phyloP scores from a whole-genome alignment of 2,329 filamentous ascomycete species.

The Dactylellina cionopaga region DNA sequence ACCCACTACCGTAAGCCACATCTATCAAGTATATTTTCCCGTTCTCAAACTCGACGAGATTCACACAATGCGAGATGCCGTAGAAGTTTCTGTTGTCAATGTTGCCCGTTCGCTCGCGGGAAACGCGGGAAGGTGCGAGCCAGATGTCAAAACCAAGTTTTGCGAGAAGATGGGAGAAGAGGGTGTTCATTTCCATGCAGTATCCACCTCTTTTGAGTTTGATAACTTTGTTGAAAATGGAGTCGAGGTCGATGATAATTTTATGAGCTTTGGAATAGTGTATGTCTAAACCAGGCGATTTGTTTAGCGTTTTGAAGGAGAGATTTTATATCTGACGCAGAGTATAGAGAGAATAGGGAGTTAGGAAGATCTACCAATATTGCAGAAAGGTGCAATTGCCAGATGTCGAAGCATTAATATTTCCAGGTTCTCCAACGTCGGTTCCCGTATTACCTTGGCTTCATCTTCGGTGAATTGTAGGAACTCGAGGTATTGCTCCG shows the following conservation, averaged over 20 bases:
- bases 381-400: conserved; percentile 20
- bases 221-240: conserved; percentile 43
- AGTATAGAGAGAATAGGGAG: too few species aligned
- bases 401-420: conserved; percentile 32
- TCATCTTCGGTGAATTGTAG: conserved; percentile 32
- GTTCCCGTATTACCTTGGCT: conserved; percentile 1
- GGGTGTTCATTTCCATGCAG: conserved; percentile 41
- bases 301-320: too few species aligned
- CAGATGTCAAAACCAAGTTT: conserved; percentile 32
- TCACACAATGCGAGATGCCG: conserved; percentile 31
- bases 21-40: conserved; percentile 27
- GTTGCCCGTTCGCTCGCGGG: background rate
- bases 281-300: conserved; percentile 25
- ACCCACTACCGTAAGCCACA: conserved; percentile 15
- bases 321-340: too few species aligned
- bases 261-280: conserved; percentile 28
- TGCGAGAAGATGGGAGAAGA: conserved; percentile 36
- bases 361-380: conserved; percentile 16
- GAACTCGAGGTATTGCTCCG: conserved; percentile 32
- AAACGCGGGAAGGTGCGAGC: conserved; percentile 23
- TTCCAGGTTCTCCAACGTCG: conserved; percentile 23
- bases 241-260: conserved; percentile 9
- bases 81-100: conserved; percentile 17
- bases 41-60: conserved; percentile 32
- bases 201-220: conserved; percentile 35